phyloP scores from a whole-genome alignment of 176 grass and related monocot genomes.

The Oryza australiensis region DNA sequence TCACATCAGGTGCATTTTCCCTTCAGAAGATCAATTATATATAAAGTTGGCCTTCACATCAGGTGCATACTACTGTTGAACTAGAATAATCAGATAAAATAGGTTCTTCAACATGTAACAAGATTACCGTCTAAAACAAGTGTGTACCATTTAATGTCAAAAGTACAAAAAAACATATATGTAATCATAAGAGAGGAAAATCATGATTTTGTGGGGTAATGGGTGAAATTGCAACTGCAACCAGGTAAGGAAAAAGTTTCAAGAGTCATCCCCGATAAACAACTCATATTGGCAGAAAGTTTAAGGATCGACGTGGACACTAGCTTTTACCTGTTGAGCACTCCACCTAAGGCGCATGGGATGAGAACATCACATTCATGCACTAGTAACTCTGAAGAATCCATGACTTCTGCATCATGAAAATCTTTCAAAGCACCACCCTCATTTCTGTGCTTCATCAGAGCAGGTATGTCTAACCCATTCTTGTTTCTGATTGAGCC shows the following conservation, averaged over 20 bases:
- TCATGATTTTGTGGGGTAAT: background rate
- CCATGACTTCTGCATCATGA: constrained; percentile 58
- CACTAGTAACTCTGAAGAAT: constrained; percentile 64
- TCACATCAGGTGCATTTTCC: constrained; percentile 86
- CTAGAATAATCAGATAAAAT: background rate
- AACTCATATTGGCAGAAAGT: background rate
- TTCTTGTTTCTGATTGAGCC: constrained; percentile 69
- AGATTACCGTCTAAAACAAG: background rate
- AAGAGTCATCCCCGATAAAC: background rate
- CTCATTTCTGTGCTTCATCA: constrained; percentile 61
- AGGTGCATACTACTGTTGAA: background rate
- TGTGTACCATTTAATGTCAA: background rate
- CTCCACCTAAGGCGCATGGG: constrained; percentile 86
- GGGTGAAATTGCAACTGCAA: background rate
- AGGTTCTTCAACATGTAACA: background rate
- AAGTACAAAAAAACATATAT: background rate
- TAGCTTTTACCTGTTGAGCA: constrained; percentile 71
- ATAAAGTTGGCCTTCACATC: background rate
- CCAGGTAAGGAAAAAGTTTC: background rate
- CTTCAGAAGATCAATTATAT: constrained; percentile 45
- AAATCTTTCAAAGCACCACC: constrained; percentile 71
- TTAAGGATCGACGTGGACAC: background rate
- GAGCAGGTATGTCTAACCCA: constrained; percentile 75
- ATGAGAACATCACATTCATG: constrained; percentile 92
- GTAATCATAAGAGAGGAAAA: constrained; percentile 4